Conservation (phyloP, 805 yeast genomes). For the Kurtzmaniella fragi region DNA sequence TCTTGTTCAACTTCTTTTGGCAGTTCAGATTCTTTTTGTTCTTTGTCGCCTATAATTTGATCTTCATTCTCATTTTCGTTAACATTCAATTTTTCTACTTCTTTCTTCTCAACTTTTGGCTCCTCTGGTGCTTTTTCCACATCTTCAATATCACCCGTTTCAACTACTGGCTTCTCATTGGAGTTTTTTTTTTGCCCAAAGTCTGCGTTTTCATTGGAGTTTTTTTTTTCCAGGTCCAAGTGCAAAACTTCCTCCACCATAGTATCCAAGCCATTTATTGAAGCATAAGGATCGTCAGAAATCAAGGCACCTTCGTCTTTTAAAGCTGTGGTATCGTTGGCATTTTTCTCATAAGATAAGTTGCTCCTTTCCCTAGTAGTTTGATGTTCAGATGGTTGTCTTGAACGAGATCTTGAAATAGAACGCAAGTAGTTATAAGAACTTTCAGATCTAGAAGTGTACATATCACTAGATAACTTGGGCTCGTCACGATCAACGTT, state of each 20-base stretch:
- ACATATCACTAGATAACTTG: slow-evolving; percentile 3
- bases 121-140: background rate
- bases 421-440: slow-evolving; percentile 58
- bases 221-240: slow-evolving; percentile 11
- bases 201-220: slow-evolving; percentile 1
- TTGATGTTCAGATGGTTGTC: slow-evolving; percentile 26
- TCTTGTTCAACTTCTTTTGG: background rate
- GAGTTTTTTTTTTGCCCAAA: slow-evolving; percentile 13
- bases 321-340: slow-evolving; percentile 33
- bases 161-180: background rate
- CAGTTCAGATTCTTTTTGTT: background rate
- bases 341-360: slow-evolving; percentile 21
- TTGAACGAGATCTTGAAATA: slow-evolving; percentile 59
- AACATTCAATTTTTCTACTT: background rate
- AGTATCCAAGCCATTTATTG: slow-evolving; percentile 44
- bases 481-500: slow-evolving; percentile 32
- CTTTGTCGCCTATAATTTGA: background rate
- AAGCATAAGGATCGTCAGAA: slow-evolving; percentile 45
- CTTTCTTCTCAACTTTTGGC: background rate
- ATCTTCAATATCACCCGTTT: background rate
- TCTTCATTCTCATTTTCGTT: background rate
- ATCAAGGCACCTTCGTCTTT: slow-evolving; percentile 55
- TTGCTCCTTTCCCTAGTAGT: background rate
- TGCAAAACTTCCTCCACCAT: slow-evolving; percentile 45
- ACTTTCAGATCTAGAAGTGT: slow-evolving; percentile 26